Evolutionary conservation across 495 filamentous ascomycete species (phyloP).

Genomic region (Symbiotaphrina buchneri): DNA sequence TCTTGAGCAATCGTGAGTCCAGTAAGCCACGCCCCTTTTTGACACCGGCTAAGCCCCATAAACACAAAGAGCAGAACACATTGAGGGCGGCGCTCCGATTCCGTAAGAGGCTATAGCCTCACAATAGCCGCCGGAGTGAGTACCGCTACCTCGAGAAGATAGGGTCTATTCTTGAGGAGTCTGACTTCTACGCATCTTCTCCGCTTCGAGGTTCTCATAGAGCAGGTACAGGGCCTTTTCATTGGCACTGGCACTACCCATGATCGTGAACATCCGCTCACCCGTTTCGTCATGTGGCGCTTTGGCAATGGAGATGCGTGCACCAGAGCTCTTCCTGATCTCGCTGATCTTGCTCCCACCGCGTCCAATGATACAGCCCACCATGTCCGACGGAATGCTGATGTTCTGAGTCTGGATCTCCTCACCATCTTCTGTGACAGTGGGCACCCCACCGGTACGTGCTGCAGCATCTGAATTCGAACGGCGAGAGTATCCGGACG

Average conservation of each 20-base stretch:
- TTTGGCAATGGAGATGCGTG: conserved; percentile 95
- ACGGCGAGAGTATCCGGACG: conserved; percentile 35
- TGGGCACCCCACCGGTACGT: conserved; percentile 44
- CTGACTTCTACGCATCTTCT: conserved; percentile 90
- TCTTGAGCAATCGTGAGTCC: no score
- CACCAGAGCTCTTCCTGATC: conserved; percentile 87
- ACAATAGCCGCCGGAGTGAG: not conserved
- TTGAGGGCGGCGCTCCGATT: not conserved
- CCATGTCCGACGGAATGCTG: conserved; percentile 97
- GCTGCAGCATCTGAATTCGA: conserved; percentile 58
- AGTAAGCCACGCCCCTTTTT: no score
- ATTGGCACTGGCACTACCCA: conserved; percentile 75
- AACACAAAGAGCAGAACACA: not conserved
- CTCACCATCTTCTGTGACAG: conserved; percentile 86
- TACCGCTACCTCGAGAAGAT: not conserved
- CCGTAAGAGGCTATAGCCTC: no score
- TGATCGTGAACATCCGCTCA: conserved; percentile 99
- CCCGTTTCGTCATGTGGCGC: conserved; percentile 92
- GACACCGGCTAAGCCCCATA: no score
- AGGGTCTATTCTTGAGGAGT: conserved; percentile 39
- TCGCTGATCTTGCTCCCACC: conserved; percentile 92
- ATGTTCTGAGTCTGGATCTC: conserved; percentile 98
- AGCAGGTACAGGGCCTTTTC: conserved; percentile 89
- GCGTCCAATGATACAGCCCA: conserved; percentile 95
- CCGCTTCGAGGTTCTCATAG: conserved; percentile 96